Conservation (phyloP, 169 alveolate species). For the Plasmodium fragile region DNA sequence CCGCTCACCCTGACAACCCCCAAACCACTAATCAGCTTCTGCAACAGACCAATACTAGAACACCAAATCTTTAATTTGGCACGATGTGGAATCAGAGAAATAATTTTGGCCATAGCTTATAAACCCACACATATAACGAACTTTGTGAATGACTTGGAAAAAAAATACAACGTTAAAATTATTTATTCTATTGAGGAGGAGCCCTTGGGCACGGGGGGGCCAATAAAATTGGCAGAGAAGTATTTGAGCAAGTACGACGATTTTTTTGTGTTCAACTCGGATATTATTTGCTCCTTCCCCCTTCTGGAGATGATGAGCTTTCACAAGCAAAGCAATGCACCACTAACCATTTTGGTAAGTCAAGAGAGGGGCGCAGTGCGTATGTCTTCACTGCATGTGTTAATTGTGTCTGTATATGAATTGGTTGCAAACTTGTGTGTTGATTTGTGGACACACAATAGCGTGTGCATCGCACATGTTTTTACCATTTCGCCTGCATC, state of each 20-base stretch:
- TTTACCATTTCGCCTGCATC: not conserved
- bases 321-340: conserved; percentile 92
- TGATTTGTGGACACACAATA: not conserved
- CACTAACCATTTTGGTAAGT: conserved; percentile 90
- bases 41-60: conserved; percentile 95
- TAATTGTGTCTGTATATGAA: not conserved
- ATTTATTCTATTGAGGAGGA: conserved; percentile 94
- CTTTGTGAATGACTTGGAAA: conserved; percentile 84
- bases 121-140: conserved; percentile 88
- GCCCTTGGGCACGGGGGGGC: conserved; percentile 99
- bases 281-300: conserved; percentile 97
- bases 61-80: conserved; percentile 84
- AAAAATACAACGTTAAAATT: conserved; percentile 92
- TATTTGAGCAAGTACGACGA: conserved; percentile 89
- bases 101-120: conserved; percentile 93
- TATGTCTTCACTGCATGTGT: not conserved
- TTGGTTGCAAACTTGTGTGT: not conserved
- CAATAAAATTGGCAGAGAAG: conserved; percentile 91
- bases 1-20: conserved; percentile 98
- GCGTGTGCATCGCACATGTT: not conserved
- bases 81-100: conserved; percentile 89
- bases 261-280: conserved; percentile 96
- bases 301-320: conserved; percentile 93
- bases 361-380: not conserved
- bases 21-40: conserved; percentile 96